Evolutionary conservation across 2,329 filamentous ascomycete species (phyloP).

Genomic region (Verruconis gallopava): DNA sequence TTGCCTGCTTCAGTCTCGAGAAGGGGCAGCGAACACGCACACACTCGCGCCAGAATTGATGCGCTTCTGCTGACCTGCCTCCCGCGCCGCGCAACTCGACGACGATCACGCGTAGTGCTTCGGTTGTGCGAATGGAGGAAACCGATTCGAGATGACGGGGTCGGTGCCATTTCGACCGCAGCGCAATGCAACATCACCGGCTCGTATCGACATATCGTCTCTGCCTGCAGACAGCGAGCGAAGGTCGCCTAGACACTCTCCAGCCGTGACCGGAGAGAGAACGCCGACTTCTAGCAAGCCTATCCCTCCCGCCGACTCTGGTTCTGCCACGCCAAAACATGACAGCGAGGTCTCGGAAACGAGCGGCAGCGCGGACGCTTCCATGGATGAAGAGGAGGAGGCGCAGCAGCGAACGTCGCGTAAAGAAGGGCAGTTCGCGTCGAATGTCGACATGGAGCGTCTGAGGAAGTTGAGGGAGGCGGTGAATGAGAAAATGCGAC

Average conservation of each 20-base stretch:
- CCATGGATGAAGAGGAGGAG: neutral
- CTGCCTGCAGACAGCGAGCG: neutral
- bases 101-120: no score
- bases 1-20: no score
- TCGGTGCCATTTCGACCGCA: neutral
- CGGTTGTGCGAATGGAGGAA: neutral
- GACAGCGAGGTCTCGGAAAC: neutral
- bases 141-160: neutral
- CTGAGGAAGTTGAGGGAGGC: neutral
- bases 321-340: neutral
- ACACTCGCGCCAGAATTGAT: no score
- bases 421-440: neutral
- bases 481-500: neutral
- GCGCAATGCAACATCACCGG: neutral
- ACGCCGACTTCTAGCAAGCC: no score
- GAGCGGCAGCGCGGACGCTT: neutral
- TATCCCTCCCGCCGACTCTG: no score
- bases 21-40: no score
- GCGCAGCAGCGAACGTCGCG: neutral
- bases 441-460: neutral
- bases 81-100: no score
- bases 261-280: no score
- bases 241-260: neutral
- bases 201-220: neutral
- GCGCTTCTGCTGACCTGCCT: no score